Conservation (phyloP, 768 basidiomycete genomes). For the Galerina sulciceps region DNA sequence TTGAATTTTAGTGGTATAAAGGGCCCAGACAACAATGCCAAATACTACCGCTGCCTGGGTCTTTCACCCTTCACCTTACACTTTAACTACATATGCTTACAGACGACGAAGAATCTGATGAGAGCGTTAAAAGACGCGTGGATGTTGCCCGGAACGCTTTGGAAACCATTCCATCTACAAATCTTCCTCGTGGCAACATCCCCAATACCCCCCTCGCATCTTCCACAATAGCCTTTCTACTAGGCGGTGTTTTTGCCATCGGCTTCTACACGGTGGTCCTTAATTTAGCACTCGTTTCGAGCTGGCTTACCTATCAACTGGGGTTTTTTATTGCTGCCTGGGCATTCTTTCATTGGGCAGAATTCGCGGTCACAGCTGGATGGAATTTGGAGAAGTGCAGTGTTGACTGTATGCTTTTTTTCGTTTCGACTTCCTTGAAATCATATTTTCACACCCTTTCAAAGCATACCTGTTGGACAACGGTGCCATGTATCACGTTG, state of each 20-base stretch:
- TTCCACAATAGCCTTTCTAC: constrained; percentile 80
- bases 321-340: constrained; percentile 85
- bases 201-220: constrained; percentile 90
- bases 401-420: constrained; percentile 80
- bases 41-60: constrained; percentile 22
- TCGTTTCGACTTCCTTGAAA: background rate
- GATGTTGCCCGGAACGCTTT: constrained; percentile 42
- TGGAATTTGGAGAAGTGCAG: constrained; percentile 94
- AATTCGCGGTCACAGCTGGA: constrained; percentile 94
- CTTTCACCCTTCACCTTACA: constrained; percentile 12
- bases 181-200: constrained; percentile 55
- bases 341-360: constrained; percentile 90
- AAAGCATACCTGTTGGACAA: constrained; percentile 94
- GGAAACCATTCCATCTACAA: constrained; percentile 54
- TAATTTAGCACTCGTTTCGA: constrained; percentile 47
- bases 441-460: constrained; percentile 2
- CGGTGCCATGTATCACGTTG: constrained; percentile 81
- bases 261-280: constrained; percentile 54
- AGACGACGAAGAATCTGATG: constrained; percentile 34
- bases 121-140: constrained; percentile 46
- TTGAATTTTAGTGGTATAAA: background rate
- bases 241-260: constrained; percentile 73
- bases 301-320: constrained; percentile 77
- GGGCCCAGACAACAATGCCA: constrained; percentile 26
- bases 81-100: constrained; percentile 30